Base-by-base conservation (phyloP, 1,139 yeast species). In the Taphrina betulina region DNA sequence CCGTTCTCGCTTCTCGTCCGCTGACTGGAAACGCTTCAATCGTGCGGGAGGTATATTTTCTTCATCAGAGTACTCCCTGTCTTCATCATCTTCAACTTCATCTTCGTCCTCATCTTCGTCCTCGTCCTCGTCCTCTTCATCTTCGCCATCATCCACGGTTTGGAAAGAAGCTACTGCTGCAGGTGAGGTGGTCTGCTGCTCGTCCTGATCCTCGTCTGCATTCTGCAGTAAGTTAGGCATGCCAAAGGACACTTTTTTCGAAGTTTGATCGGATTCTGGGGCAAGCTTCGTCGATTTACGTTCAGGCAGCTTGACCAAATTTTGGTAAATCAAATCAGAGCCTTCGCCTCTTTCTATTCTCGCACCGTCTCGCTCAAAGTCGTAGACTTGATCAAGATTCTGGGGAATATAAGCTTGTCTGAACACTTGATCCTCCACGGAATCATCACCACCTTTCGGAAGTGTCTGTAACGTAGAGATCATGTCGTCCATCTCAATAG, bases 371-470 rank as follows among this genome's bases (percentile, higher is more conserved):
- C 96, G 77, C 66, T 92, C 98, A 41, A 76, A 71, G 58, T 74
- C 77, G 57, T 71, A 72, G 5, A 74, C 77, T 58, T 74, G 75
- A 44, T 73, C 75, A 34, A 74, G 65, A 48, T 78, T 79, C 65
- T 92, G 78, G 10, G 92, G 92, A 65, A 94, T 78, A 70, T 92
- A 95, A 50, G 90, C 74, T 2, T 92, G 81, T 66, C 98, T 75
- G 70, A 92, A 94, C 7, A 92, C 82, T 69, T 77, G 79, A 28
- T 77, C 75, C 51, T 66, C 65, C 35, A 75, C 60, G 8, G 28
- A 44, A 8, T 50, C 54, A 22, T 50, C 54, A 8, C 46, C 54
- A 7, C 46, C 54, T 20, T 42, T 42, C 3, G 50, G 48, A 19
- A 62, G 19, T 2, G 22, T 29, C 26, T 40, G 36, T 17, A 51